Percentiles rank a stretch among this genome's conserved stretches.
phyloP scores from a whole-genome alignment of 2,329 filamentous ascomycete genomes.

The Sporothrix curviconia region DNA sequence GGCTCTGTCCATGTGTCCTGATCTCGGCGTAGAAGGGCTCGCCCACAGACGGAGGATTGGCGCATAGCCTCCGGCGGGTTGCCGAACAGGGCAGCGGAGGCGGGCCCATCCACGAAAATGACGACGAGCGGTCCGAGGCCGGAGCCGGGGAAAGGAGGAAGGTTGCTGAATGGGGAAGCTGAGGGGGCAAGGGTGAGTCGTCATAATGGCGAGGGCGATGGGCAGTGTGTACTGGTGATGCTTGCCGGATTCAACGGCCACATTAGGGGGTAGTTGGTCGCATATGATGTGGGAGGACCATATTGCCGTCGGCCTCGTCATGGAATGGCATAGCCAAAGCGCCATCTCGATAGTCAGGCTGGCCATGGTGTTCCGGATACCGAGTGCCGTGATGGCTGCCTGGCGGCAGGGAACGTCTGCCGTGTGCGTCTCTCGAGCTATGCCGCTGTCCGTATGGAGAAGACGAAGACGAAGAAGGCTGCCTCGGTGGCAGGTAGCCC shows the following conservation, averaged over 20 bases:
- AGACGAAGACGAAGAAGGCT: no score
- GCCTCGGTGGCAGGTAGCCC: conserved; percentile 13
- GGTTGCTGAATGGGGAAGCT: background rate
- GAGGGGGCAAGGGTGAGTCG: background rate
- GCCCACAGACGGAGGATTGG: background rate
- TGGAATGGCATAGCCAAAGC: conserved; percentile 45
- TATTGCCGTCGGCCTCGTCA: conserved; percentile 57
- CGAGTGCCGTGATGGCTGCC: background rate
- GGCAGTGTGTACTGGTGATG: background rate
- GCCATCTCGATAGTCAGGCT: conserved; percentile 31
- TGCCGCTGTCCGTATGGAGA: background rate
- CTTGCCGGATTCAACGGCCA: background rate
- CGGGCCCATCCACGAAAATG: conserved; percentile 17
- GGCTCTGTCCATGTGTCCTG: background rate
- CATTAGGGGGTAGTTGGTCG: background rate
- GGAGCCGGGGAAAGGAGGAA: background rate
- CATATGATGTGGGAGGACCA: conserved; percentile 28
- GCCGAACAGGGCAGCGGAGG: conserved; percentile 16
- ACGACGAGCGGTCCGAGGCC: background rate
- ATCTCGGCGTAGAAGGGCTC: no score
- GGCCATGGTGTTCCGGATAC: background rate
- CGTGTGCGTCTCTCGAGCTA: background rate
- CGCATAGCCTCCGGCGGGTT: conserved; percentile 26
- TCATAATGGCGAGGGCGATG: background rate
- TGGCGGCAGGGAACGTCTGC: conserved; percentile 12